Base-by-base conservation (phyloP, 1,284 basidiomycete species). In the Ustilago cynodontis region DNA sequence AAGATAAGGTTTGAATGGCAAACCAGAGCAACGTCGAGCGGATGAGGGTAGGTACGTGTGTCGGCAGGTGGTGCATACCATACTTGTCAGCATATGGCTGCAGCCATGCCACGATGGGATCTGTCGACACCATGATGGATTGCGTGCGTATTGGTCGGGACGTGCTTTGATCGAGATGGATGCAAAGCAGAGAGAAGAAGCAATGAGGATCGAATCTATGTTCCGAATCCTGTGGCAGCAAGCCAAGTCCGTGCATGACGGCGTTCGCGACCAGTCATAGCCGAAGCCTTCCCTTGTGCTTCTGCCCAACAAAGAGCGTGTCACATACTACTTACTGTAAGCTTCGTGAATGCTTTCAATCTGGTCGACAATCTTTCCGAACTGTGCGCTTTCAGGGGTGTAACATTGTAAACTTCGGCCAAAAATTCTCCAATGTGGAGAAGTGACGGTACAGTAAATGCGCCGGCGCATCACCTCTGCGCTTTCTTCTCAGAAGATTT, bases 1-100 rank as follows among this genome's bases (percentile, higher is more conserved):
- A 61, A 5, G 82, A 85, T n/a, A 86, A 62, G 9, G 70, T 31
- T 67, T 87, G 86, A 24, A 86, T 71, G 14, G 73, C 64, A 39
- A 80, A 73, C 78, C 85, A 86, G 10, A 85, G 68, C 66, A 76
- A 33, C 28, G 85, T 65, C 16, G 82, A 77, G 28, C 77, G 68
- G 45, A 86, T 20, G 24, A 85, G 65, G 37, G 85, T 82, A 28
- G 83, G 80, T 1, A 85, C 33, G 37, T 84, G 82, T 1, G 56
- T 26, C 2, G 86, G 78, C 28, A 86, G 67, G 26, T 82, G 69
- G 31, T 79, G 72, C 39, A 86, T 62, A 5, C 80, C 80, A 49
- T 79, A 61, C 43, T 63, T 39, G 53, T 76, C 65, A 9, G 70
- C 73, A 50, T 80, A 71, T 14, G 83, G 84, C 68, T 73, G 70